Base-by-base conservation (phyloP, 2,329 filamentous ascomycete species). In the Aureobasidium lini region DNA sequence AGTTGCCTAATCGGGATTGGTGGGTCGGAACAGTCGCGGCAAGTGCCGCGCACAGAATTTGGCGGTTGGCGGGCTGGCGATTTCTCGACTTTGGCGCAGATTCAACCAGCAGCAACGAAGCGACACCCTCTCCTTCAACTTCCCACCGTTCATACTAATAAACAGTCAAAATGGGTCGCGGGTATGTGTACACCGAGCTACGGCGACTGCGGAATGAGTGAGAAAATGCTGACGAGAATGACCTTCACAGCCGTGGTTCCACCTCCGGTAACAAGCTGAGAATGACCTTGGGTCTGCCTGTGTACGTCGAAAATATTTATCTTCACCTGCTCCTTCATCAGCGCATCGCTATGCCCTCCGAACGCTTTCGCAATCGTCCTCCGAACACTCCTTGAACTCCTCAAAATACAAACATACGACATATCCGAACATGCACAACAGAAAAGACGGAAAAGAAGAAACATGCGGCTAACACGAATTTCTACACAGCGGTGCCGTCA, bases 271-370 rank as follows among this genome's bases (percentile, higher is more conserved):
- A 95, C 89, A 99, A 99, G 89, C 89, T 97, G 75, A 97, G 96
- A 89, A 99, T 99, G 94, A 96, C 94, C 79, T 90, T 99, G 81
- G 94, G 90, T 96, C 91, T 99, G 75, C 94, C 94, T 81, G 91
- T 96, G 92, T 96, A 95, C 79, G 91, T 89, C 74, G 65, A 57
- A 57, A 39, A 47, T 34, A 52, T 39, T 39, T 29, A 40, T 10
- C 52, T 56, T 56, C 52, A 53, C 50, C 37, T 42, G 18, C 42
- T 29, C 54, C 28, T 16, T 23, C 50, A 15, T 54, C 43, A 29
- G 34, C 57, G 57, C 48, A 60, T 60, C 57, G 46, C 18, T 23
- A 42, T 52, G 10, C 39, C 28, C 10, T 31, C 47, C 48, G 44
- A 52, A 44, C 57, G 37, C 57, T 57, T 4, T 57, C 7, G 40